Percentiles rank a stretch among this genome's conserved stretches.
Conservation (phyloP, 177 flowering plant genomes). For the Vitis hybrid region DNA sequence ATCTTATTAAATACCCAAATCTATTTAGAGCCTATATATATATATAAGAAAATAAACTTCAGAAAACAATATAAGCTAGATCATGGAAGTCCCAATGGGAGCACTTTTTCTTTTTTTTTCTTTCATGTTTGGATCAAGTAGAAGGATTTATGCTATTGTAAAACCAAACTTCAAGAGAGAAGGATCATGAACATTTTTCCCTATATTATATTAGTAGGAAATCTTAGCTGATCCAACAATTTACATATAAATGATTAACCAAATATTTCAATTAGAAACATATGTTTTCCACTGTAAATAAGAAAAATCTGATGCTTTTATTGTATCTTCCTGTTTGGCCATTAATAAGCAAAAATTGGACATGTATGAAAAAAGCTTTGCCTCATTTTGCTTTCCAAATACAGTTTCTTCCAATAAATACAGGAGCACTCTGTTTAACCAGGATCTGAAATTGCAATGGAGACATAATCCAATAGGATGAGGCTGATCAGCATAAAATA, state of each 20-base stretch:
- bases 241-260: background rate
- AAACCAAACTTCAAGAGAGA: background rate
- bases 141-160: background rate
- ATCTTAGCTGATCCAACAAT: background rate
- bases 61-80: no score
- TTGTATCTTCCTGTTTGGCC: no score
- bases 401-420: no score
- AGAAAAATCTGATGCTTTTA: background rate
- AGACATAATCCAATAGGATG: no score
- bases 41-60: background rate
- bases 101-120: background rate
- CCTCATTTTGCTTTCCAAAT: no score
- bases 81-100: no score
- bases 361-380: no score
- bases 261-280: background rate
- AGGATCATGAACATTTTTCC: background rate
- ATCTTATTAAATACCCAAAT: background rate
- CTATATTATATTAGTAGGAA: background rate
- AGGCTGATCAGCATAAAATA: background rate
- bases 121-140: background rate
- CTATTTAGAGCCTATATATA: background rate
- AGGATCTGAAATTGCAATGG: no score
- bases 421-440: no score
- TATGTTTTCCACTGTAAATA: background rate
- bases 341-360: no score